Percentiles rank a stretch among this genome's conserved stretches.
phyloP scores from a whole-genome alignment of 192 early-diverging fungal genomes.

The Coemansia sp. region DNA sequence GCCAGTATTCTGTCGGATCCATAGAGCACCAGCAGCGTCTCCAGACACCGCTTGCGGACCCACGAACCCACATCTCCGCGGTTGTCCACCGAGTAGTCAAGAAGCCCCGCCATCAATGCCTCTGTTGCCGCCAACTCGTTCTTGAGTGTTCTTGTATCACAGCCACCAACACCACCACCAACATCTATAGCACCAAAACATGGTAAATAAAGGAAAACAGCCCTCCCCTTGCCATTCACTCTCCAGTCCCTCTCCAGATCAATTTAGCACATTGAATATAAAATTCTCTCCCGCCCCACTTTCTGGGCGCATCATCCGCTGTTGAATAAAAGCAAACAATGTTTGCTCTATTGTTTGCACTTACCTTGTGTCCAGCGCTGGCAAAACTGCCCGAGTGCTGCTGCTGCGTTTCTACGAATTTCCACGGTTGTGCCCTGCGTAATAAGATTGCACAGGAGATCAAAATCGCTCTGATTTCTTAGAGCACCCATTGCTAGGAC shows the following conservation, averaged over 20 bases:
- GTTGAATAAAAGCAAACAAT: neutral
- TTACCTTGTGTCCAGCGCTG: slow-evolving; percentile 24
- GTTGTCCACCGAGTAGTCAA: slow-evolving; percentile 85
- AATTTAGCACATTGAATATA: neutral
- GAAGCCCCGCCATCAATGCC: slow-evolving; percentile 64
- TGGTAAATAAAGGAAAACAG: no score
- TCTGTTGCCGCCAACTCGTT: slow-evolving; percentile 34
- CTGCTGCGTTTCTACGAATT: slow-evolving; percentile 39
- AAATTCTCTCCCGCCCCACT: neutral
- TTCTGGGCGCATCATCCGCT: neutral
- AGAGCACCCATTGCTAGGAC: slow-evolving; percentile 44
- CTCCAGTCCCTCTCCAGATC: neutral
- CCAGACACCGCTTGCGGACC: slow-evolving; percentile 77
- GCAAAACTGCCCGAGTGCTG: slow-evolving; percentile 35
- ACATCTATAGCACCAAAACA: neutral
- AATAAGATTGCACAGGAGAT: slow-evolving; percentile 24
- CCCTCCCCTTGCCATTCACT: no score
- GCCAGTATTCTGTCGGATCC: slow-evolving; percentile 21
- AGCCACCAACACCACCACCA: neutral
- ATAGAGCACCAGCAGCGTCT: slow-evolving; percentile 56
- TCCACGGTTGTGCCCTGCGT: slow-evolving; percentile 30
- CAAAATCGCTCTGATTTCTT: slow-evolving; percentile 10
- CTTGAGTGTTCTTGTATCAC: neutral
- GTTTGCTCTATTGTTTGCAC: neutral
- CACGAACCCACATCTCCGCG: slow-evolving; percentile 97